Base-by-base conservation (phyloP, 257 asterid genomes). In the Lycium ferocissimum region DNA sequence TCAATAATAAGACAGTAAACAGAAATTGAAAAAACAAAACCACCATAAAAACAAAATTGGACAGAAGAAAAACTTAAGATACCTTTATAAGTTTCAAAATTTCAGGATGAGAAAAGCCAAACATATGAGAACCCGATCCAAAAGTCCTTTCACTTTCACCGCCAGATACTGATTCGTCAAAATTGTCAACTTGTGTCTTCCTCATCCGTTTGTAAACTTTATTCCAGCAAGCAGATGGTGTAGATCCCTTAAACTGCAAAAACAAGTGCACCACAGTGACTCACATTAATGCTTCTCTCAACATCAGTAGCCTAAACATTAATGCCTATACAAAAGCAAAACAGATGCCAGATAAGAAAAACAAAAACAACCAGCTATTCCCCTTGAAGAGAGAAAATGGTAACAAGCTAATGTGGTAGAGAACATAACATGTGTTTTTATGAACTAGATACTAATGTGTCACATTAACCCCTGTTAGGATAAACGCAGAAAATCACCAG, bases 181-280 rank as follows among this genome's bases (percentile, higher is more conserved):
- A 83, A 85, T 86, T 87, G 63, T 89, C 88, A 87, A 85, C 87
- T 80, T 92, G 97, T 80, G 89, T 85, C 89, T 82, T 89, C 92
- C 87, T 91, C 80, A 94, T 91, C 87, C 89, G 92, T 88, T 92
- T 88, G 92, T 88, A 93, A 80, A 95, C 94, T 87, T 92, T 93
- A 83, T 89, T 93, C 99, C 99, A 94, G 92, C 97, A 93, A 85
- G 95, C 94, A 84, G 93, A 89, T 84, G 99, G 98, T 80, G 94
- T 94, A 33, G 95, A 81, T 83, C 99, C 99, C 72, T 85, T 91
- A 87, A 95, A 92, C 99, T 95, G 95, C 61, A 85, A 86, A 87
- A 86, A 51, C 81, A 88, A 80, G 71, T 40, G 71, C 65, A 47
- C 80, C 85, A 81, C 76, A 61, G 71, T 53, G 66, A 53, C 65